Percentiles rank a stretch among this genome's conserved stretches.
These are phyloP conservation scores for Aegilops umbellulata DNA, from an alignment of 176 grass and related monocot genomes.

Conservation along the genomic window DNA sequence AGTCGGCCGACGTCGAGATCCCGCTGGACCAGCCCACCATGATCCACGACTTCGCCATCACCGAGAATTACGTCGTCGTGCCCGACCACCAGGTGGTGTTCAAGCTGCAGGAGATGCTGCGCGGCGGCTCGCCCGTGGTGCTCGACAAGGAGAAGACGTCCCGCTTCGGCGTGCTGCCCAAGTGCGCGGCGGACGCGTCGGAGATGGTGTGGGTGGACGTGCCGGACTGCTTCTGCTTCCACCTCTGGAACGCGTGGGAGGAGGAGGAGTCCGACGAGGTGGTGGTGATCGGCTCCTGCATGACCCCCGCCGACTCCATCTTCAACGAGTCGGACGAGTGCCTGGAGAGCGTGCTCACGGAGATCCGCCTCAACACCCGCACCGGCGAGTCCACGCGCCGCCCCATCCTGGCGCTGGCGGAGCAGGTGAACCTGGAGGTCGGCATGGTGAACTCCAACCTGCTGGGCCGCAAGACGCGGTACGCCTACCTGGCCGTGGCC, in stretches of 20 bases:
- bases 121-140: constrained; percentile 82
- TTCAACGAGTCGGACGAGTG: constrained; percentile 84
- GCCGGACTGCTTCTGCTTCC: constrained; percentile 99
- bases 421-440: constrained; percentile 85
- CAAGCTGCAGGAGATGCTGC: constrained; percentile 91
- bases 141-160: constrained; percentile 76
- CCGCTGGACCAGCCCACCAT: constrained; percentile 88
- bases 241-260: constrained; percentile 99
- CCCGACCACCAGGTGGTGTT: constrained; percentile 95
- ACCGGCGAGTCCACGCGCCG: constrained; percentile 67
- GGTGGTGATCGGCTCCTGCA: constrained; percentile 90
- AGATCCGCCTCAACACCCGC: constrained; percentile 78
- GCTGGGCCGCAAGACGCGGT: constrained; percentile 66
- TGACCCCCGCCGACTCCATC: constrained; percentile 93
- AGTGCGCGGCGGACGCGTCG: constrained; percentile 58
- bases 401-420: constrained; percentile 41
- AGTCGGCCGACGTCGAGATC: constrained; percentile 85
- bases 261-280: constrained; percentile 64
- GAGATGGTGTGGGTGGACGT: constrained; percentile 87
- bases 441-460: constrained; percentile 87
- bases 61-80: constrained; percentile 68
- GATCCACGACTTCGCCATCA: constrained; percentile 99
- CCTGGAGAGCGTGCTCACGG: constrained; percentile 78
- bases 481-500: constrained; percentile 86
- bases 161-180: constrained; percentile 80